Evolutionary conservation across 2,329 filamentous ascomycete genomes (phyloP), one percentile per base, ranked within the genome.

Genomic region (Neofusicoccum sp.): DNA sequence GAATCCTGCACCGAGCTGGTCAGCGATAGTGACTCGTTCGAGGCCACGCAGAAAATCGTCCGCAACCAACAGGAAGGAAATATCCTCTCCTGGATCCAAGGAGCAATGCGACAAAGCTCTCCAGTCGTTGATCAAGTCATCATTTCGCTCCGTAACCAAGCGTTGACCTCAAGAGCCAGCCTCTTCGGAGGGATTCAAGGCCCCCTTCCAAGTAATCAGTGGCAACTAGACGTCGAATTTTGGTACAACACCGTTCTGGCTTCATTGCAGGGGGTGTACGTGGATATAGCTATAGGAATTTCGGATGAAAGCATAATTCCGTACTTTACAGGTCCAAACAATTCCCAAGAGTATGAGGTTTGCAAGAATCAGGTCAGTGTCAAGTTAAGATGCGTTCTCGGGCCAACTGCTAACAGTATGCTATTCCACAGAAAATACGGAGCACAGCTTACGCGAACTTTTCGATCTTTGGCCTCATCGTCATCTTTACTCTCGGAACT

Each of bases 381-480:
- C n/a, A n/a, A n/a, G n/a, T n/a, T n/a, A n/a, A n/a, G n/a, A n/a
- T n/a, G n/a, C n/a, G n/a, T n/a, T n/a, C n/a, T n/a, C n/a, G n/a
- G n/a, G n/a, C n/a, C n/a, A n/a, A n/a, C n/a, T n/a, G n/a, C n/a
- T n/a, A n/a, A n/a, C n/a, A n/a, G n/a, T n/a, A n/a, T n/a, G n/a
- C n/a, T n/a, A n/a, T n/a, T n/a, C n/a, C n/a, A 4, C 11, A 47
- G 43, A 47, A 47, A 31, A 30, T 67, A 5, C 59, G 59, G 9
- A 66, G 60, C 24, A 49, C 45, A 2, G 56, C 48, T 9, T 64
- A 67, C 62, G 62, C 64, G 43, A 63, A 58, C 30, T 62, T 70
- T 33, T 65, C 59, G 31, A 62, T 69, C 14, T 62, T 70, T 3
- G 68, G 67, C 24, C 65, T 70, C 63, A 59, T 38, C 6, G 61